phyloP scores from a whole-genome alignment of 148 eudicot species.

The Amaranthus hypochondriacus region DNA sequence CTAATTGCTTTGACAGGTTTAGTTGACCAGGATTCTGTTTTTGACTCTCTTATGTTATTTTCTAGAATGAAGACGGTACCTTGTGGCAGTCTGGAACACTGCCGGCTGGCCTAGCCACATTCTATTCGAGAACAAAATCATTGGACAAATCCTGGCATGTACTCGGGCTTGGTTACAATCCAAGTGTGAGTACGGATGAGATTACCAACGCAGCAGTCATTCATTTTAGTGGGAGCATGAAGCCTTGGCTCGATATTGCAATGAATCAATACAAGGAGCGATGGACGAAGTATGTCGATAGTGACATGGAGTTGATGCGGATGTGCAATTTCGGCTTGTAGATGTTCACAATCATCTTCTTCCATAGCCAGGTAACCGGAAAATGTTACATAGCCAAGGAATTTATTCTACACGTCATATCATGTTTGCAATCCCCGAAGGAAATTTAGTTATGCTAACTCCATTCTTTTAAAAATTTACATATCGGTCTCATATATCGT shows the following conservation, averaged over 20 bases:
- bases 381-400: too few relatives aligned
- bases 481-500: too few relatives aligned
- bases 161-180: slow-evolving; percentile 77
- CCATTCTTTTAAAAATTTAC: too few relatives aligned
- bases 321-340: slow-evolving; percentile 51
- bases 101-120: slow-evolving; percentile 68
- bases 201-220: slow-evolving; percentile 75
- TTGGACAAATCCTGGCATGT: slow-evolving; percentile 88
- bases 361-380: too few relatives aligned
- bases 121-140: slow-evolving; percentile 61
- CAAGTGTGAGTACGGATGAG: slow-evolving; percentile 77
- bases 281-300: slow-evolving; percentile 72
- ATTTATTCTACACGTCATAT: too few relatives aligned
- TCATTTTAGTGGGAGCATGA: slow-evolving; percentile 82
- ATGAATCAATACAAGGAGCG: slow-evolving; percentile 66
- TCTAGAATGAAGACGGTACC: slow-evolving; percentile 61
- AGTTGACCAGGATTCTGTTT: too few relatives aligned
- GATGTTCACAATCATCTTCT: too few relatives aligned
- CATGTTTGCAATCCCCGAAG: too few relatives aligned
- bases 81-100: slow-evolving; percentile 67
- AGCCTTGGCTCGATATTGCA: slow-evolving; percentile 84
- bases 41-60: neutral
- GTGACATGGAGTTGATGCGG: slow-evolving; percentile 70
- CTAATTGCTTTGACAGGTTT: too few relatives aligned
- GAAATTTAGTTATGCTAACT: too few relatives aligned